phyloP scores from a whole-genome alignment of 1,284 basidiomycete genomes.

The Naganishia cerealis region DNA sequence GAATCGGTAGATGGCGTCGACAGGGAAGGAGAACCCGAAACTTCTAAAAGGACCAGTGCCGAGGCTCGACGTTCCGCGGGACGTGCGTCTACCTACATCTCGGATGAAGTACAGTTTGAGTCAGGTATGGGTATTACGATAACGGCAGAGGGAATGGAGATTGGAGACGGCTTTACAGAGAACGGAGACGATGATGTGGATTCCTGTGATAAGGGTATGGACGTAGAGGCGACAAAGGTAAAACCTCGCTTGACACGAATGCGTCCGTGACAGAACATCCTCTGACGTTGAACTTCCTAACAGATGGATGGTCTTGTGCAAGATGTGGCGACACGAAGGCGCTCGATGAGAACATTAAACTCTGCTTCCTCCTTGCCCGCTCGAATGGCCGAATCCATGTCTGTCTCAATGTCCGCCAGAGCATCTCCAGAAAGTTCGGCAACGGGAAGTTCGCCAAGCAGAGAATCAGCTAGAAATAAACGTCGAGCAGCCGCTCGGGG shows the following conservation, averaged over 20 bases:
- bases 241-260: background rate
- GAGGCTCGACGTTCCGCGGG: background rate
- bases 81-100: background rate
- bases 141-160: background rate
- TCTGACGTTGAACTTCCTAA: background rate
- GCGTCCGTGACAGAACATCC: background rate
- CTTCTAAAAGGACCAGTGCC: background rate
- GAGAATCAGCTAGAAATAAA: constrained; percentile 2
- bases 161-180: background rate
- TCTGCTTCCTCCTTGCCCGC: constrained; percentile 12
- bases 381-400: constrained; percentile 19
- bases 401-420: constrained; percentile 5
- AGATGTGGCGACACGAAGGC: background rate
- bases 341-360: background rate
- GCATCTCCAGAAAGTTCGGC: constrained; percentile 1
- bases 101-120: background rate
- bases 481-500: constrained; percentile 17
- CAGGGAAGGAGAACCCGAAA: background rate
- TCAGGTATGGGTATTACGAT: background rate
- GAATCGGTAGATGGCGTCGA: background rate
- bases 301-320: background rate
- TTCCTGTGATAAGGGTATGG: background rate
- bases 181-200: background rate
- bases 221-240: background rate
- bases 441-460: background rate